These are phyloP conservation scores for Rhynchosporium agropyri DNA, from an alignment of 2,329 filamentous ascomycete genomes.

Conservation along the genomic window DNA sequence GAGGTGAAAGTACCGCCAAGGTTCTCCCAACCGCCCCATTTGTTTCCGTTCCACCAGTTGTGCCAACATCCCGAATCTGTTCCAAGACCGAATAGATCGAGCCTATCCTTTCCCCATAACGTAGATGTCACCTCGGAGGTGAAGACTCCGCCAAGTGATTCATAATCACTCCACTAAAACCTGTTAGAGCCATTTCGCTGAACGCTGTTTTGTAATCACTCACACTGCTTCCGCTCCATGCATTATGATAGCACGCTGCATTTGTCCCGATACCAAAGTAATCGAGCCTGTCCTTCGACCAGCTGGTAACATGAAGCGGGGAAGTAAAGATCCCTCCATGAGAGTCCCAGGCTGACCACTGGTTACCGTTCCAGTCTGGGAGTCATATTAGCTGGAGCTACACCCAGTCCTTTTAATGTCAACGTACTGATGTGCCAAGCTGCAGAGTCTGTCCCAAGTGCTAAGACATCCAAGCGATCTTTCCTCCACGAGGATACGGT, in stretches of 20 bases:
- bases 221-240: conserved; percentile 20
- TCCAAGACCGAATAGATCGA: conserved; percentile 27
- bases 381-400: not conserved
- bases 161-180: conserved; percentile 17
- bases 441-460: conserved; percentile 17
- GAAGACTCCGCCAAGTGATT: conserved; percentile 18
- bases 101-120: conserved; percentile 30
- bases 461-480: conserved; percentile 24
- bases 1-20: conserved; percentile 25
- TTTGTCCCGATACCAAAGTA: conserved; percentile 21
- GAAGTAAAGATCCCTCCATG: conserved; percentile 22
- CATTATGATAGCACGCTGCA: conserved; percentile 22
- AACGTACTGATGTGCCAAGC: conserved; percentile 23
- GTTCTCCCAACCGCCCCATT: conserved; percentile 24
- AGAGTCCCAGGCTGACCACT: conserved; percentile 21
- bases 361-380: conserved; percentile 20
- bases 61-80: conserved; percentile 20
- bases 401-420: too few species aligned
- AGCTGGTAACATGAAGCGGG: conserved; percentile 25
- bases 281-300: conserved; percentile 30
- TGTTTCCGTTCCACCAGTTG: conserved; percentile 21
- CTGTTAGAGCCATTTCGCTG: not conserved
- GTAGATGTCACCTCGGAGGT: conserved; percentile 22
- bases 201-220: not conserved
- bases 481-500: conserved; percentile 20